Base-by-base conservation (phyloP, 1,284 basidiomycete species). In the Cryptococcus floricola region DNA sequence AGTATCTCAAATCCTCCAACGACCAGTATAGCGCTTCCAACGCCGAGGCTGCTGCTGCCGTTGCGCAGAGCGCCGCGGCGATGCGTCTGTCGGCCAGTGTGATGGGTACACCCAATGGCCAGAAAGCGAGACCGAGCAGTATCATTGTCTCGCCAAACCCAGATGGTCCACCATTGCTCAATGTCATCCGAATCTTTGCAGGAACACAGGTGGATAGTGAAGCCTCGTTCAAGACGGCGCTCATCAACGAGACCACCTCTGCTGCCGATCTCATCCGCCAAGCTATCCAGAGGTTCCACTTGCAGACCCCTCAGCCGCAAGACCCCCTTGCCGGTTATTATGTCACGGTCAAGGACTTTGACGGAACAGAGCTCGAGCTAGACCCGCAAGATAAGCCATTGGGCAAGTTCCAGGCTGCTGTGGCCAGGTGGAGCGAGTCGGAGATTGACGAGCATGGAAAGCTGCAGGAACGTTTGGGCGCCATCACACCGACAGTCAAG, bases 141-240 rank as follows among this genome's bases (percentile, higher is more conserved):
- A 70, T 82, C 46, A 77, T 82, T 53, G 69, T 80, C 39, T 71
- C 67, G 8, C 77, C 78, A 8, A 75, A 71, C 54, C 74, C 50
- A 62, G 82, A 81, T 9, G 80, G 84, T 2, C 82, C 82, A 16
- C 91, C 91, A 0, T 87, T 94, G 63, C 83, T 98, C 57, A 96
- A 88, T 66, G 94, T 98, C 57, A 85, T 98, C 52, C 87, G 94
- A 18, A 85, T 98, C 45, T 98, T 98, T 71, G 93, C 93, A 0
- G 95, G 94, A 9, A 85, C 88, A 60, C 69, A 77, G 19, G 70
- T 80, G 58, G 86, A 93, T 69, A 91, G 90, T 1, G 93, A 97
- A 64, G 90, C 92, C 3, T 96, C 93, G 1, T 98, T 98, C 83
- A 98, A 98, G 80, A 98, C 95, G 1, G 95, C 96, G 1, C 78